Evolutionary conservation across 2,329 filamentous ascomycete genomes (phyloP).

Genomic region (Chrysoporthe puriensis): DNA sequence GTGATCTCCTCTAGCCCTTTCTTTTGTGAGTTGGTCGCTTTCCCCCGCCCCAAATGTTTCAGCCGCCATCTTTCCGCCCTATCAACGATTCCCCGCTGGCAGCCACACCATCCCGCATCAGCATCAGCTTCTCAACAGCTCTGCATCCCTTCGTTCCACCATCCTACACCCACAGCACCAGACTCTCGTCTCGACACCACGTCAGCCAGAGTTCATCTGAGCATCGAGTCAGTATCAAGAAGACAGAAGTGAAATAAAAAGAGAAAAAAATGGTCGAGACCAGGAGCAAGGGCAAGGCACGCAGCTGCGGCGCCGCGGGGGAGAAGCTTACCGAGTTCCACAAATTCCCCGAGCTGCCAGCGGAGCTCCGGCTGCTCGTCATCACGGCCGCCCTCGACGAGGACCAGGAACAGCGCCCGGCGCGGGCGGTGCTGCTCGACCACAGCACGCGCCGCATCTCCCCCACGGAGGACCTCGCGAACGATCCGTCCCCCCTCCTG

Average conservation of each 20-base stretch:
- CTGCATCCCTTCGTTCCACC: not conserved
- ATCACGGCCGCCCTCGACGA: constrained; percentile 12
- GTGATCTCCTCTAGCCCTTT: not conserved
- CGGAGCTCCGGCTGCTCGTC: constrained; percentile 19
- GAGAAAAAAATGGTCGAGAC: not conserved
- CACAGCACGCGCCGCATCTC: constrained; percentile 4
- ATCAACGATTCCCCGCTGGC: not conserved
- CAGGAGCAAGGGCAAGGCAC: not conserved
- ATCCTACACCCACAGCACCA: not conserved
- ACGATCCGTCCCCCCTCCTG: constrained; percentile 1
- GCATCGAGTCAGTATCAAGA: no score
- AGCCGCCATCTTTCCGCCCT: not conserved
- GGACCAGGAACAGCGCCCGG: not conserved
- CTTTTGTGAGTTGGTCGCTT: not conserved
- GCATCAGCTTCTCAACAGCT: not conserved
- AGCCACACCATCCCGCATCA: not conserved
- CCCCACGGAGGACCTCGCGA: constrained; percentile 13
- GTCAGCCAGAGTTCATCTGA: not conserved
- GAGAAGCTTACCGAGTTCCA: not conserved
- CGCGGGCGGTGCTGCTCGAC: constrained; percentile 17
- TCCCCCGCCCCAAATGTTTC: not conserved
- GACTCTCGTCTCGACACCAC: not conserved
- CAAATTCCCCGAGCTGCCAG: constrained; percentile 9
- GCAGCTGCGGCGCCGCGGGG: not conserved
- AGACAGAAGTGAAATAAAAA: no score